A percentile compares a stretch with the other conserved stretches of the same genome.
These are phyloP conservation scores for Onygenales sp. DNA, from an alignment of 2,329 filamentous ascomycete species.

Conservation along the genomic window DNA sequence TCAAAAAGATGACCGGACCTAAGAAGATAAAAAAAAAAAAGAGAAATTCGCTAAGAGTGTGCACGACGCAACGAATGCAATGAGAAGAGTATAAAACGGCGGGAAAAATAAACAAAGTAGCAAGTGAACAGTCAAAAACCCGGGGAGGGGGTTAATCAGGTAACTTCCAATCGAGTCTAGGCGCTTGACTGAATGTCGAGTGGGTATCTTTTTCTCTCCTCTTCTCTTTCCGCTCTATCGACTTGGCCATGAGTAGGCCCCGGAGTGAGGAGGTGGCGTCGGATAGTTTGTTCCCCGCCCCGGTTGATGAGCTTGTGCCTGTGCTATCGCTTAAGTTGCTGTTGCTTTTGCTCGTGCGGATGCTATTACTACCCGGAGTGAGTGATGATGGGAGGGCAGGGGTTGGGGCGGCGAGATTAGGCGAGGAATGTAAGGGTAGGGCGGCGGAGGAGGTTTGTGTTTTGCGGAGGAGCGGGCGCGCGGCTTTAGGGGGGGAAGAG, in stretches of 20 bases:
- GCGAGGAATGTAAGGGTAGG: neutral
- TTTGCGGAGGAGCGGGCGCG: neutral
- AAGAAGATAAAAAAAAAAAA: neutral
- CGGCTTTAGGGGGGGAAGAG: neutral
- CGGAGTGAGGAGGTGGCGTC: conserved; percentile 26
- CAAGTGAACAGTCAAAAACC: neutral
- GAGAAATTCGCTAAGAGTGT: neutral
- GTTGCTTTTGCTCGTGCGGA: conserved; percentile 6
- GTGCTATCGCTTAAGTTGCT: conserved; percentile 29
- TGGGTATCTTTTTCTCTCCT: neutral
- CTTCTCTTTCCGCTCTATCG: conserved; percentile 9
- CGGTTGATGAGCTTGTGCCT: conserved; percentile 19
- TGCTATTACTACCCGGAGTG: neutral
- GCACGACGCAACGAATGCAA: neutral
- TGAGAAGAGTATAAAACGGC: neutral
- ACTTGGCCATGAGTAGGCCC: conserved; percentile 23
- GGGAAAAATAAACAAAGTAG: neutral
- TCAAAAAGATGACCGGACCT: no score
- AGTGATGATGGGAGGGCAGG: neutral
- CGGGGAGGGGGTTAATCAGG: neutral
- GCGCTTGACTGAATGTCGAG: neutral
- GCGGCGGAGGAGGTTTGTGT: neutral
- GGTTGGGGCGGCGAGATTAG: neutral
- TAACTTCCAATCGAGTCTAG: conserved; percentile 6
- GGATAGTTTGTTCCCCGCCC: conserved; percentile 12